phyloP scores from a whole-genome alignment of 2,329 filamentous ascomycete genomes.

The Calonectria hongkongensis region DNA sequence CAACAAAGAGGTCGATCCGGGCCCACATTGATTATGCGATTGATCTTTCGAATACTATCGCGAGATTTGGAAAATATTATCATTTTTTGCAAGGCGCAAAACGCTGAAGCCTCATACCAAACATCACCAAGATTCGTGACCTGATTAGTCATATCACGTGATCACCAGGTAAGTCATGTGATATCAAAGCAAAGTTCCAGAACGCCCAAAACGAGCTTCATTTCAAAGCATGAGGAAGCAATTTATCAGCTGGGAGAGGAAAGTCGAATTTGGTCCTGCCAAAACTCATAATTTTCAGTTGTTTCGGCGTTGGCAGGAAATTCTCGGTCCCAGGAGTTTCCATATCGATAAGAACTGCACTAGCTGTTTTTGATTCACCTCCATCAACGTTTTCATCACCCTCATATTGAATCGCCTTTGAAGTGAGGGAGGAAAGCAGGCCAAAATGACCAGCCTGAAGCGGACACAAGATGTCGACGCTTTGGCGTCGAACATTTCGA shows the following conservation, averaged over 20 bases:
- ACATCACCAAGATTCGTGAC: background rate
- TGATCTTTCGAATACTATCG: background rate
- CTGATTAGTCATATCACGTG: conserved; percentile 24
- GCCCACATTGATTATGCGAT: background rate
- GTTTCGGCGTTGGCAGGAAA: background rate
- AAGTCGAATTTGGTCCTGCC: background rate
- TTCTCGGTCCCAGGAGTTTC: background rate
- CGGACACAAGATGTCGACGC: conserved; percentile 72
- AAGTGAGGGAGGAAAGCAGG: conserved; percentile 25
- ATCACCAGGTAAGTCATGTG: conserved; percentile 17
- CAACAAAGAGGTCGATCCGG: too few relatives aligned
- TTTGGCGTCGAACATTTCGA: conserved; percentile 85
- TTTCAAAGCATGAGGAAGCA: conserved; percentile 27
- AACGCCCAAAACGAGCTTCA: conserved; percentile 14
- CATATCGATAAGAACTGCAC: conserved; percentile 59
- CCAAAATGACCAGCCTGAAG: conserved; percentile 79
- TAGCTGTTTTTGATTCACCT: conserved; percentile 50
- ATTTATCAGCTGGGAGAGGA: conserved; percentile 16
- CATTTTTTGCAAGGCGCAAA: too few relatives aligned
- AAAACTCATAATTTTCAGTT: background rate
- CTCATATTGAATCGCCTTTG: conserved; percentile 34
- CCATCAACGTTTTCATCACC: conserved; percentile 49
- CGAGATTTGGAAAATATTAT: background rate
- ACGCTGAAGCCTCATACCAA: background rate
- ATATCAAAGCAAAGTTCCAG: conserved; percentile 27